Evolutionary conservation across 1,284 basidiomycete species (phyloP).

Genomic region (Moesziomyces sp.): DNA sequence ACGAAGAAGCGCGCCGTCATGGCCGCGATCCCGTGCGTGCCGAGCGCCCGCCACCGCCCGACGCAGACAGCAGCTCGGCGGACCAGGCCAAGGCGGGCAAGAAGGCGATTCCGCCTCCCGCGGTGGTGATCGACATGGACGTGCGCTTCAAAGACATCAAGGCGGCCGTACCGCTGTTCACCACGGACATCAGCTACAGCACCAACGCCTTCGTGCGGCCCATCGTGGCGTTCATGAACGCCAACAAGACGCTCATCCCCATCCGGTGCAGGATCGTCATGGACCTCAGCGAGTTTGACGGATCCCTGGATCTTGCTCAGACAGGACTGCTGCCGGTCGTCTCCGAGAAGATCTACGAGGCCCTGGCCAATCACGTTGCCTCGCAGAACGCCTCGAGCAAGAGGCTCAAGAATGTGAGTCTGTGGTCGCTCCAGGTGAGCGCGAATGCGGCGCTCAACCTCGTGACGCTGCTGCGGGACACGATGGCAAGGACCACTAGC

Average conservation of each 20-base stretch:
- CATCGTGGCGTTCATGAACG: constrained; percentile 91
- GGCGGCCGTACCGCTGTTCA: constrained; percentile 81
- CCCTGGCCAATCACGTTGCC: constrained; percentile 63
- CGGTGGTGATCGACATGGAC: constrained; percentile 88
- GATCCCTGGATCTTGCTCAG: constrained; percentile 65
- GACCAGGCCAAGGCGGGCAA: constrained; percentile 25
- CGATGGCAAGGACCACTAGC: constrained; percentile 33
- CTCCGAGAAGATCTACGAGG: constrained; percentile 65
- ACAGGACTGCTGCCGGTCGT: constrained; percentile 64
- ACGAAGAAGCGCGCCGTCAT: constrained; percentile 35
- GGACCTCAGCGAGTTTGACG: constrained; percentile 66
- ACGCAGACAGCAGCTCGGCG: no score
- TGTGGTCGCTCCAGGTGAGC: constrained; percentile 58
- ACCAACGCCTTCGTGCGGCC: constrained; percentile 95
- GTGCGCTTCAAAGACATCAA: constrained; percentile 94
- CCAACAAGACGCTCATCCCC: constrained; percentile 64
- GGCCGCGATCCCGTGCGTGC: constrained; percentile 21
- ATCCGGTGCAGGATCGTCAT: constrained; percentile 65
- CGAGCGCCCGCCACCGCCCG: constrained; percentile 1
- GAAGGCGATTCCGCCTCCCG: constrained; percentile 45
- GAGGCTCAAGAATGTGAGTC: constrained; percentile 60
- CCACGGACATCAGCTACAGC: constrained; percentile 78
- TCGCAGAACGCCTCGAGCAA: constrained; percentile 60
- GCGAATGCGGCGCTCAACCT: constrained; percentile 44
- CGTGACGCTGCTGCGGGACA: constrained; percentile 46